Conservation (phyloP, 495 filamentous ascomycete genomes). For the Hypoxylon subgilvum region DNA sequence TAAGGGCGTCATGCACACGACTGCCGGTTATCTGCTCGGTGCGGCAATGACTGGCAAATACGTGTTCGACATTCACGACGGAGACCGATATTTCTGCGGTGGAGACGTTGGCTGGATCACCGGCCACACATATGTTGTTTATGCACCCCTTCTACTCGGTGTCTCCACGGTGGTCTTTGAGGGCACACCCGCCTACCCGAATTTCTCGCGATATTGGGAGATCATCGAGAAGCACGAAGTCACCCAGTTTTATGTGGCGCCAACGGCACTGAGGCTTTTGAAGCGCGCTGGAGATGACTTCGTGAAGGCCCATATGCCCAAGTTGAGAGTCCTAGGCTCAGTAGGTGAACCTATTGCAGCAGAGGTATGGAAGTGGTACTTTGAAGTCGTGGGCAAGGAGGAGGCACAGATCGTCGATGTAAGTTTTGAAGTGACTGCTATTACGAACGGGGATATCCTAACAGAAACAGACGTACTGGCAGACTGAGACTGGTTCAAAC, state of each 20-base stretch:
- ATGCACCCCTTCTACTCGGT: constrained; percentile 90
- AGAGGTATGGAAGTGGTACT: constrained; percentile 99
- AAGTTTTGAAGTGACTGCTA: constrained; percentile 50
- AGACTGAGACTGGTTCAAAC: constrained; percentile 98
- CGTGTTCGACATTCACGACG: constrained; percentile 96
- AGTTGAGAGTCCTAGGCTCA: constrained; percentile 88
- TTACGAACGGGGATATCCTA: constrained; percentile 6
- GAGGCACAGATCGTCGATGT: constrained; percentile 94
- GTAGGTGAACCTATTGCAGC: constrained; percentile 98
- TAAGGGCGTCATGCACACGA: constrained; percentile 99
- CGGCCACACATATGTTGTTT: constrained; percentile 99
- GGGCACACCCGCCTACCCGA: constrained; percentile 94
- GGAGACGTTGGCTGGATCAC: constrained; percentile 99
- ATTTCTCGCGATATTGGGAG: constrained; percentile 99
- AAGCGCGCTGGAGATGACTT: constrained; percentile 95
- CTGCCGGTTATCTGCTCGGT: constrained; percentile 89
- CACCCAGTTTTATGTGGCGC: constrained; percentile 98
- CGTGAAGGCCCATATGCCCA: constrained; percentile 86
- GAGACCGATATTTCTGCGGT: constrained; percentile 93
- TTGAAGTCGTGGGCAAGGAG: constrained; percentile 91
- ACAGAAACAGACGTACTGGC: constrained; percentile 89
- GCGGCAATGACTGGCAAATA: constrained; percentile 96
- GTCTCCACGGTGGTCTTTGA: constrained; percentile 98
- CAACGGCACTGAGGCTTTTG: constrained; percentile 87
- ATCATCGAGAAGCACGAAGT: constrained; percentile 94